These are phyloP conservation scores for Orychophragmus violaceus DNA, from an alignment of 345 rosid species.

Conservation along the genomic window DNA sequence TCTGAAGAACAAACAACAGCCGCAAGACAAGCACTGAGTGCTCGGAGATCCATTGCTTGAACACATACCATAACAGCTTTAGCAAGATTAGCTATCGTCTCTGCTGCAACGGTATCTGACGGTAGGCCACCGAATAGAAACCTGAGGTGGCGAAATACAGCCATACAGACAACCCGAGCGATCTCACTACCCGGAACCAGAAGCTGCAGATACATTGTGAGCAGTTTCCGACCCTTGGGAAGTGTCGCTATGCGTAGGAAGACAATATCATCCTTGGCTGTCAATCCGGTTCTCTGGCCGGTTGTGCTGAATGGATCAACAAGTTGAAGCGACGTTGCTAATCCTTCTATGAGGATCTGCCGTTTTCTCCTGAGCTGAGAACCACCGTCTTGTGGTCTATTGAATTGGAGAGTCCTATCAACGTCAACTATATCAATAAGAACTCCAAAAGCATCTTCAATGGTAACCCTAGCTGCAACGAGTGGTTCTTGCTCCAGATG, in stretches of 20 bases:
- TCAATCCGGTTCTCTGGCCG: constrained; percentile 41
- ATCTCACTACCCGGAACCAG: constrained; percentile 82
- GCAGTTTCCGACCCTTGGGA: constrained; percentile 78
- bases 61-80: constrained; percentile 61
- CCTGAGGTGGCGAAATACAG: constrained; percentile 88
- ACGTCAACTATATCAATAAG: constrained; percentile 87
- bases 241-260: constrained; percentile 68
- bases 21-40: constrained; percentile 89
- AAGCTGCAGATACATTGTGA: constrained; percentile 64
- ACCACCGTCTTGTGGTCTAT: constrained; percentile 83
- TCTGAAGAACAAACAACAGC: constrained; percentile 97
- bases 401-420: constrained; percentile 60
- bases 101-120: constrained; percentile 55
- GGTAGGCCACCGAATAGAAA: constrained; percentile 75
- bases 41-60: constrained; percentile 73
- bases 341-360: constrained; percentile 69
- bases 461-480: constrained; percentile 90
- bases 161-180: constrained; percentile 82
- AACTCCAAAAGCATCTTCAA: constrained; percentile 70
- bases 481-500: constrained; percentile 91
- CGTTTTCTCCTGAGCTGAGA: constrained; percentile 64
- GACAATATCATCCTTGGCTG: constrained; percentile 72
- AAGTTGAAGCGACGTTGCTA: constrained; percentile 85
- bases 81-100: constrained; percentile 57
- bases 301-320: constrained; percentile 82